Conservation (phyloP, 306 rosid species). For the Cicer arietinum region DNA sequence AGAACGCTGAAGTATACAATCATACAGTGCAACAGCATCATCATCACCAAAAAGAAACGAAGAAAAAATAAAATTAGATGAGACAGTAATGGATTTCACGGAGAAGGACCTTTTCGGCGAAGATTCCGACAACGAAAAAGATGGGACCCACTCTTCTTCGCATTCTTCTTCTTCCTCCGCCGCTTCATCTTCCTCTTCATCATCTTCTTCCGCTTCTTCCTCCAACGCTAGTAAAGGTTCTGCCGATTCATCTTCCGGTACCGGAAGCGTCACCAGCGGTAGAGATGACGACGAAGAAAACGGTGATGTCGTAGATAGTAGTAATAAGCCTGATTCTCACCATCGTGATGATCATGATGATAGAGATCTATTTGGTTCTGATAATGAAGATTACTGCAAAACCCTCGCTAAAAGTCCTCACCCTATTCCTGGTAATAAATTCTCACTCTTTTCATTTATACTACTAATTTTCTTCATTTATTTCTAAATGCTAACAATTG, state of each 20-base stretch:
- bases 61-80: not conserved
- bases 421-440: conserved; percentile 73
- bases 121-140: conserved; percentile 59
- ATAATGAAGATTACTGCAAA: conserved; percentile 83
- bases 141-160: conserved; percentile 70
- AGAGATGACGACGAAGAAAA: conserved; percentile 63
- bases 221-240: conserved; percentile 65
- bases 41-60: too few species aligned
- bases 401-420: conserved; percentile 76
- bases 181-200: conserved; percentile 58
- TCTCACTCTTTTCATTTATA: not conserved
- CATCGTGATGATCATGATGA: conserved; percentile 47
- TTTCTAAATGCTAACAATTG: not conserved
- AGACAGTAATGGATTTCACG: conserved; percentile 60
- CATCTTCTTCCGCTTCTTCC: conserved; percentile 68
- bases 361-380: conserved; percentile 89
- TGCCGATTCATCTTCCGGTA: conserved; percentile 63
- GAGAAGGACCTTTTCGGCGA: conserved; percentile 85
- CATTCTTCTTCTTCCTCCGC: conserved; percentile 64
- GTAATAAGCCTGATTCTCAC: conserved; percentile 1
- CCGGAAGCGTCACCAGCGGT: conserved; percentile 50
- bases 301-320: conserved; percentile 58
- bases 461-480: not conserved
- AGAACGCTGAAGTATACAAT: not conserved
- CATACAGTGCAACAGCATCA: not conserved